A percentile compares a stretch with the other conserved stretches of the same genome.
Conservation (phyloP, 1,284 basidiomycete genomes). For the Neotropicomus parvogracilis region DNA sequence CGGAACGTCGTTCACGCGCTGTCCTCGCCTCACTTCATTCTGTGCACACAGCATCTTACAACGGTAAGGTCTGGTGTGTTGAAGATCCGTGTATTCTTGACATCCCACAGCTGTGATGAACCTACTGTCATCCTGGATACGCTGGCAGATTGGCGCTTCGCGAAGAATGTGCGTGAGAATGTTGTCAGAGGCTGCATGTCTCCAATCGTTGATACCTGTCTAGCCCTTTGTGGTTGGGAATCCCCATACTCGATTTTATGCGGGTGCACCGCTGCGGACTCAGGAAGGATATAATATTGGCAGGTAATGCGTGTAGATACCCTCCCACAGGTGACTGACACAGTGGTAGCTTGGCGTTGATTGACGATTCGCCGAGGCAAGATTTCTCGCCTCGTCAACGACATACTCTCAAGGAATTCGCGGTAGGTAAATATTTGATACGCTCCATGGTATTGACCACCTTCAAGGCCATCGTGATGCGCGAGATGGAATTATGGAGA, state of each 20-base stretch:
- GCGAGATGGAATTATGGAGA: slow-evolving; percentile 92
- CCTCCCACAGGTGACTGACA: slow-evolving; percentile 8
- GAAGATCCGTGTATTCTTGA: slow-evolving; percentile 9
- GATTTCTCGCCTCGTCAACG: slow-evolving; percentile 88
- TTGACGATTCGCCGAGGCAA: slow-evolving; percentile 79
- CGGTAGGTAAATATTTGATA: slow-evolving; percentile 39
- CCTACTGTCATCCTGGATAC: slow-evolving; percentile 86
- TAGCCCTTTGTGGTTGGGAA: slow-evolving; percentile 73
- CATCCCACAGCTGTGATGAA: slow-evolving; percentile 66
- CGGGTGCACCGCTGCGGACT: slow-evolving; percentile 86
- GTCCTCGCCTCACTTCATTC: slow-evolving; percentile 66
- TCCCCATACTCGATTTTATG: slow-evolving; percentile 84
- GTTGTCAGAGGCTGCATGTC: neutral
- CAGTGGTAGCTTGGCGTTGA: slow-evolving; percentile 64
- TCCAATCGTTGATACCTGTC: neutral
- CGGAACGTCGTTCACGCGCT: slow-evolving; percentile 55
- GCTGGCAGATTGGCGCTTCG: slow-evolving; percentile 83
- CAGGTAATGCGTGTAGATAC: slow-evolving; percentile 43
- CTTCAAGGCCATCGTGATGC: slow-evolving; percentile 78
- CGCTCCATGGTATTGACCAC: slow-evolving; percentile 7
- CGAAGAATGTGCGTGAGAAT: slow-evolving; percentile 56
- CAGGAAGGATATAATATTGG: slow-evolving; percentile 90
- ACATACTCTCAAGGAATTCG: slow-evolving; percentile 93
- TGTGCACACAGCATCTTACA: slow-evolving; percentile 84
- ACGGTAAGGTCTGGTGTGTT: slow-evolving; percentile 44